phyloP scores from a whole-genome alignment of 768 basidiomycete species.

The Lanmaoa pseudosensibilis region DNA sequence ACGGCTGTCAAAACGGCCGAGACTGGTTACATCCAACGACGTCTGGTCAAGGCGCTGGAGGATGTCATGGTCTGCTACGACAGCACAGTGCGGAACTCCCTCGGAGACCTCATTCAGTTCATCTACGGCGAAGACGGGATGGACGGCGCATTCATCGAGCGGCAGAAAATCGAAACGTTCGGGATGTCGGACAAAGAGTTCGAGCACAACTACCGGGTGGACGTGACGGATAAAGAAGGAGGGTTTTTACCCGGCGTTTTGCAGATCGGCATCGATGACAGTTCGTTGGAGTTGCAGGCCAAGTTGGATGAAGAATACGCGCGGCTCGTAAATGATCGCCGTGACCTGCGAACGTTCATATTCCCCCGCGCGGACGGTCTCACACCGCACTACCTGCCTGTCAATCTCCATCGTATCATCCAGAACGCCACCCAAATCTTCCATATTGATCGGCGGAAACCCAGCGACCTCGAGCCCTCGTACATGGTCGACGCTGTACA shows the following conservation, averaged over 20 bases:
- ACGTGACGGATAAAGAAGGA: constrained; percentile 79
- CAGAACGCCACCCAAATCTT: constrained; percentile 96
- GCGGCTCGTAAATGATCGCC: constrained; percentile 72
- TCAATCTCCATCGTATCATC: constrained; percentile 92
- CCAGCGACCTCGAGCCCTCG: constrained; percentile 85
- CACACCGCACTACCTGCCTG: constrained; percentile 83
- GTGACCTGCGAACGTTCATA: constrained; percentile 74
- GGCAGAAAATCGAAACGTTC: constrained; percentile 90
- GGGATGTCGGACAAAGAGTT: constrained; percentile 79
- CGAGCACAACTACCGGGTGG: constrained; percentile 92
- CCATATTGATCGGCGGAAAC: constrained; percentile 92
- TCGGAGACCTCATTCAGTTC: constrained; percentile 95
- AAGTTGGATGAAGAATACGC: constrained; percentile 79
- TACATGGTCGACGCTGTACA: constrained; percentile 82
- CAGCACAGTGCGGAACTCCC: constrained; percentile 95
- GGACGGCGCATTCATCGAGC: constrained; percentile 97
- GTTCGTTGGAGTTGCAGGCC: constrained; percentile 77
- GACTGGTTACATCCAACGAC: constrained; percentile 98
- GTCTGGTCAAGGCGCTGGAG: constrained; percentile 96
- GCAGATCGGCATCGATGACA: constrained; percentile 86
- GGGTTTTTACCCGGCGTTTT: constrained; percentile 80
- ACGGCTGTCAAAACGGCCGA: constrained; percentile 99
- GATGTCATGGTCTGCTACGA: constrained; percentile 98
- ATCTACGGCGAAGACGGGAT: constrained; percentile 98
- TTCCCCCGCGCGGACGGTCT: constrained; percentile 76